Percentiles rank a stretch among this genome's conserved stretches.
phyloP scores from a whole-genome alignment of 169 alveolate species.

The Plasmodium relictum region DNA sequence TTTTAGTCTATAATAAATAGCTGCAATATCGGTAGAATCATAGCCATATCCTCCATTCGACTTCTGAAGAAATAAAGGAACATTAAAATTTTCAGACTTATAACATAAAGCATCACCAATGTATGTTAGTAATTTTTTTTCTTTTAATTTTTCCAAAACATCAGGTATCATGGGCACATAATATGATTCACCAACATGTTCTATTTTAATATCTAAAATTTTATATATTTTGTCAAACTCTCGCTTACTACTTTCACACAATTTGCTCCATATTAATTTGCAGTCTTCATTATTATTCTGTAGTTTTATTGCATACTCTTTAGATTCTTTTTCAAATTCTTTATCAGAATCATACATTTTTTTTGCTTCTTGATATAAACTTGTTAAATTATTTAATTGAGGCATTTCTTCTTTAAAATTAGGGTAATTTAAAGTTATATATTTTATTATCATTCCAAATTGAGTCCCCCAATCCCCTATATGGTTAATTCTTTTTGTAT shows the following conservation, averaged over 20 bases:
- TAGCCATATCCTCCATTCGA: constrained; percentile 99
- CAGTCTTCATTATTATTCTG: constrained; percentile 91
- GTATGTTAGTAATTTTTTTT: constrained; percentile 87
- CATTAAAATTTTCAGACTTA: constrained; percentile 86
- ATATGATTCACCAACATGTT: constrained; percentile 96
- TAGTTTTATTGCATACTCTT: constrained; percentile 91
- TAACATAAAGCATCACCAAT: constrained; percentile 96
- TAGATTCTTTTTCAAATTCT: constrained; percentile 89
- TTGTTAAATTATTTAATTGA: constrained; percentile 94
- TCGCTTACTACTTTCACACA: constrained; percentile 90
- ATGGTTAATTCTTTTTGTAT: constrained; percentile 94
- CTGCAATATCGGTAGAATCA: constrained; percentile 98
- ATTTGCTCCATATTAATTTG: constrained; percentile 89
- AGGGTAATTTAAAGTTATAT: constrained; percentile 91
- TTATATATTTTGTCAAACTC: constrained; percentile 90
- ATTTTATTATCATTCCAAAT: constrained; percentile 98
- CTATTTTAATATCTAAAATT: constrained; percentile 88
- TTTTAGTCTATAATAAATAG: constrained; percentile 66
- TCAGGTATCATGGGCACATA: constrained; percentile 93
- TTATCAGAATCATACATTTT: constrained; percentile 88
- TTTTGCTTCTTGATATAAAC: constrained; percentile 96
- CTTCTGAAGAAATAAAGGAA: constrained; percentile 96
- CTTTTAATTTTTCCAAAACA: constrained; percentile 89
- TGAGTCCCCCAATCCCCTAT: constrained; percentile 99
- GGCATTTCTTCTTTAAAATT: constrained; percentile 93